Evolutionary conservation across 345 rosid genomes (phyloP).

Genomic region (Rhizophora apiculata): DNA sequence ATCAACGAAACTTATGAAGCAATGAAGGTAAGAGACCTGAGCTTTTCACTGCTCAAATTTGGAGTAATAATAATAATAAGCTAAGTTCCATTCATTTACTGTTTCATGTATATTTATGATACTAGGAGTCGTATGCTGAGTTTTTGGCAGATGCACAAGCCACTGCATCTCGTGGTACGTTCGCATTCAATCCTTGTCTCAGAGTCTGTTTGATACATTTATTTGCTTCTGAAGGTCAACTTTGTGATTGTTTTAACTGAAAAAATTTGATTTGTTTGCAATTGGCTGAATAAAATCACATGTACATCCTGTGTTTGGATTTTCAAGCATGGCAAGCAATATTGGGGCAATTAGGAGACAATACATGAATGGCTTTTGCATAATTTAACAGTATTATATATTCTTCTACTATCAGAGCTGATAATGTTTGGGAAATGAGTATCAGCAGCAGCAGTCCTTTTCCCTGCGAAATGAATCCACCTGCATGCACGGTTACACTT

Average conservation of each 20-base stretch:
- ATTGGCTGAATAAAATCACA: too few relatives aligned
- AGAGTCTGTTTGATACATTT: too few relatives aligned
- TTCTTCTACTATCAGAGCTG: neutral
- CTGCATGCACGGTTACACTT: neutral
- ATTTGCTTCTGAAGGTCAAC: too few relatives aligned
- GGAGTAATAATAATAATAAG: too few relatives aligned
- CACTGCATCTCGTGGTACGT: slow-evolving; percentile 39
- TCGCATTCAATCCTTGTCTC: neutral
- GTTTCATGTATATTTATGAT: neutral
- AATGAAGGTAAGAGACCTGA: slow-evolving; percentile 36
- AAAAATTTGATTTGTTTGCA: too few relatives aligned
- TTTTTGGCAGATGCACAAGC: slow-evolving; percentile 43
- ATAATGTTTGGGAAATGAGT: neutral
- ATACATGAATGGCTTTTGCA: too few relatives aligned
- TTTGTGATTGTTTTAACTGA: too few relatives aligned
- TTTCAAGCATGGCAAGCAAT: too few relatives aligned
- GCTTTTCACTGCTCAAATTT: neutral
- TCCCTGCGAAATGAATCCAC: neutral
- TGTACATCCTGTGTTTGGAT: too few relatives aligned
- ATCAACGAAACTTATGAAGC: slow-evolving; percentile 36
- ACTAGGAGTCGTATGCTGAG: slow-evolving; percentile 44
- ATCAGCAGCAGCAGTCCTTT: neutral
- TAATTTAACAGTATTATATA: too few relatives aligned
- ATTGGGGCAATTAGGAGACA: too few relatives aligned
- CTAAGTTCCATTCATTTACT: too few relatives aligned